Evolutionary conservation across 2,329 filamentous ascomycete species (phyloP).

Genomic region (Penicillium brasilianum): DNA sequence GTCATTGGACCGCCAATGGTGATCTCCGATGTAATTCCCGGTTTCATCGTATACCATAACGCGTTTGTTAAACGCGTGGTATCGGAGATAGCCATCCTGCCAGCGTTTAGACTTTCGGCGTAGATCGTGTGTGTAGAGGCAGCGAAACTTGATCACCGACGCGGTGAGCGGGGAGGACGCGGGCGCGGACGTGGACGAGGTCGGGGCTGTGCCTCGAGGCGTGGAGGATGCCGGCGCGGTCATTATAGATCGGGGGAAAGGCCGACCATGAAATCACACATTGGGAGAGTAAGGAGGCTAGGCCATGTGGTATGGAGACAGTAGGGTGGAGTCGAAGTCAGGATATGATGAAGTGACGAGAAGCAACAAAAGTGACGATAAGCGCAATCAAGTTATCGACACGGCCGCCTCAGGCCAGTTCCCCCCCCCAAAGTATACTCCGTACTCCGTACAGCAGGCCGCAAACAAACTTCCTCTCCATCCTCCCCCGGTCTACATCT

Average conservation of each 20-base stretch:
- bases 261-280: constrained; percentile 1
- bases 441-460: too few relatives aligned
- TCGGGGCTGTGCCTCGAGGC: constrained; percentile 40
- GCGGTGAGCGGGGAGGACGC: constrained; percentile 65
- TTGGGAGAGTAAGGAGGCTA: neutral
- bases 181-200: constrained; percentile 42
- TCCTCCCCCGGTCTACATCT: neutral
- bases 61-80: constrained; percentile 87
- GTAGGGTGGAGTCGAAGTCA: neutral
- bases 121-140: constrained; percentile 85
- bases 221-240: constrained; percentile 31
- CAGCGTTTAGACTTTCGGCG: constrained; percentile 87
- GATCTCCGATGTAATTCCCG: constrained; percentile 81
- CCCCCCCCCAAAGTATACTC: neutral
- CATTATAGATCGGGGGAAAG: constrained; percentile 24
- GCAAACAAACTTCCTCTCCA: neutral
- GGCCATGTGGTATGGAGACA: neutral
- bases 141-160: constrained; percentile 78
- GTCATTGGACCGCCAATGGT: constrained; percentile 74
- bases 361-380: neutral
- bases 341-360: neutral
- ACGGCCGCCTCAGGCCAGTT: neutral
- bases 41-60: constrained; percentile 88
- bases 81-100: constrained; percentile 89
- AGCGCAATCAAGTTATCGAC: neutral